Evolutionary conservation across 371 early-diverging fungal genomes (phyloP), one percentile per base, ranked within the genome.

Genomic region (Phascolomyces articulosus): DNA sequence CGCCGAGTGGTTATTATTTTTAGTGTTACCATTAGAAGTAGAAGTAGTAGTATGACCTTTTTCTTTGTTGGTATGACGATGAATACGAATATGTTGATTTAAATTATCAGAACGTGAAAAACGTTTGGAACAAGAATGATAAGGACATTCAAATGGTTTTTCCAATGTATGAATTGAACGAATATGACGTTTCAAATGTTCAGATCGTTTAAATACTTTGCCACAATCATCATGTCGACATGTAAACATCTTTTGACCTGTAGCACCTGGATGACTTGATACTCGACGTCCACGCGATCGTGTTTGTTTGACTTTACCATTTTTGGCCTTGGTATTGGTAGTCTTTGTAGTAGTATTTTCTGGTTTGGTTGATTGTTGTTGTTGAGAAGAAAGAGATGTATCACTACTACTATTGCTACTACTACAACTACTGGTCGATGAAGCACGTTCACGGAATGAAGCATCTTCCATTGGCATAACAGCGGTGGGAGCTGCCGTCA

Each of bases 111-210:
- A 84, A 38, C 95, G 54, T 6, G 68, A 59, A 55, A 64, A 63
- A 9, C 81, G 71, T 68, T 90, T 90, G 15, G 73, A 75, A 68
- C 95, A 95, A 44, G 88, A 86, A 21, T 75, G 77, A 55, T 75
- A 76, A 4, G 79, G 82, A 61, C 85, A 85, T 51, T 67, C 72
- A 61, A 80, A 85, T 18, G 85, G 85, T 55, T 81, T 80, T 40
- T 83, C 83, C 24, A 75, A 63, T 0, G 85, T 83, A 57, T 85
- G 85, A 60, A 85, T 83, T n/a, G 81, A 85, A 18, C 89, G 79
- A 28, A 84, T 78, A 68, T 93, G 94, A 11, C 96, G 77, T 71
- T 91, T 90, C 58, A 94, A 77, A 73, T 94, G 93, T 71, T 94
- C 94, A 60, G 84, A 87, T 11, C 94, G 82, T 77, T 93, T 93